Conservation (phyloP, 1,284 basidiomycete species). For the Coniferiporia sulphurascens region DNA sequence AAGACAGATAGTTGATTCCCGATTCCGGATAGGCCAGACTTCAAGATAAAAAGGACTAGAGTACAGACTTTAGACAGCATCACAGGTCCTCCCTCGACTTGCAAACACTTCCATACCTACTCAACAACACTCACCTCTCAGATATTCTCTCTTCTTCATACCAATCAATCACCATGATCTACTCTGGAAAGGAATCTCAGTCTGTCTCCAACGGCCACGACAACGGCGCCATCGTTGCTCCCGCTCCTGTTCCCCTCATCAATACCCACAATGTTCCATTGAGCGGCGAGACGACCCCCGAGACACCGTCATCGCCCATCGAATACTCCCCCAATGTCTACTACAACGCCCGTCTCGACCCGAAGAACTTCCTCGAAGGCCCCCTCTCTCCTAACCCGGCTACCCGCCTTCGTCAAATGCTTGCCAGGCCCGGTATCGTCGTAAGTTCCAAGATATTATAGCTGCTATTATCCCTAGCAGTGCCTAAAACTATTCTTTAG, state of each 20-base stretch:
- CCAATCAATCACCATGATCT: slow-evolving; percentile 14
- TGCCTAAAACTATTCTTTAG: slow-evolving; percentile 29
- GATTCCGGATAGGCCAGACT: background rate
- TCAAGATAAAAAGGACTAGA: background rate
- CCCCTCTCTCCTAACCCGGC: slow-evolving; percentile 61
- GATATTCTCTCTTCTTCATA: background rate
- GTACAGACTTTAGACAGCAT: background rate
- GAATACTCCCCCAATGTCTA: slow-evolving; percentile 29
- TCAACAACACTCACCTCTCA: background rate
- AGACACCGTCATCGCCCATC: slow-evolving; percentile 10
- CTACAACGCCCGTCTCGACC: slow-evolving; percentile 58
- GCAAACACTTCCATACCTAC: background rate
- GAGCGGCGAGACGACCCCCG: slow-evolving; percentile 11
- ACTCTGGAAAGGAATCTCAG: slow-evolving; percentile 20
- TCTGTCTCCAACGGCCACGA: slow-evolving; percentile 15
- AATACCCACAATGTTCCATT: slow-evolving; percentile 1
- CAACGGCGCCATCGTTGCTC: slow-evolving; percentile 5
- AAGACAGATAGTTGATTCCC: background rate
- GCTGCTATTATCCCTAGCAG: background rate
- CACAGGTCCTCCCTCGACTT: background rate
- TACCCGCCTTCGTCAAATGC: slow-evolving; percentile 70
- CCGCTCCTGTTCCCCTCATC: slow-evolving; percentile 2
- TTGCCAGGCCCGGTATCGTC: slow-evolving; percentile 71
- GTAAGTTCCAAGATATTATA: slow-evolving; percentile 31
- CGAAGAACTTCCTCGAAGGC: slow-evolving; percentile 64